phyloP scores from a whole-genome alignment of 1,284 basidiomycete species.

The Vanrija pseudolonga region DNA sequence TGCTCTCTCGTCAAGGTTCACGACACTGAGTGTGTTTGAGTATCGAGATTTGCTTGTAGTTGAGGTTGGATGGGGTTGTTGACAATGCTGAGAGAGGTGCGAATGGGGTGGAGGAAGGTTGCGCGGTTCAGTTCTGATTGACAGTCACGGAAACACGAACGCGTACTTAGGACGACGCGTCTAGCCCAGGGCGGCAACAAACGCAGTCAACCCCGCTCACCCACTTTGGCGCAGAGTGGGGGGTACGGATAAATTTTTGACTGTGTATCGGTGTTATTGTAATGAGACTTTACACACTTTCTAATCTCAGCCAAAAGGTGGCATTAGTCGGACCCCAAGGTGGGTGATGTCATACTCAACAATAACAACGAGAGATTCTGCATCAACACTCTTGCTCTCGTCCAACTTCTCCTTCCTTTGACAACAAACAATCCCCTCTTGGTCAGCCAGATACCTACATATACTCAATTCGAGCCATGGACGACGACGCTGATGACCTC shows the following conservation, averaged over 20 bases:
- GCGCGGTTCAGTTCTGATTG: no score
- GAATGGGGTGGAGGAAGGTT: neutral
- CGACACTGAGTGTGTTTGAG: neutral
- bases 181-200: no score
- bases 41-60: neutral
- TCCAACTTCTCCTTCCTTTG: neutral
- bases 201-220: no score
- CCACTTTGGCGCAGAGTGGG: no score
- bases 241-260: no score
- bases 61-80: neutral
- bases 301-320: no score
- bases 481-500: constrained; percentile 13
- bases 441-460: no score
- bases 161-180: neutral
- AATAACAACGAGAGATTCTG: neutral
- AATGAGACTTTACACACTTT: no score
- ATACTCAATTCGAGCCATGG: constrained; percentile 4
- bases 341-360: neutral
- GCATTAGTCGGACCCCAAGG: neutral
- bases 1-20: no score
- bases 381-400: neutral
- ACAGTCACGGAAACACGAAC: constrained; percentile 1
- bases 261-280: no score
- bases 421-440: neutral
- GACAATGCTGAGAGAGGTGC: neutral